Evolutionary conservation across 1,284 basidiomycete genomes (phyloP).

Genomic region (Cutaneotrichosporon sp.): DNA sequence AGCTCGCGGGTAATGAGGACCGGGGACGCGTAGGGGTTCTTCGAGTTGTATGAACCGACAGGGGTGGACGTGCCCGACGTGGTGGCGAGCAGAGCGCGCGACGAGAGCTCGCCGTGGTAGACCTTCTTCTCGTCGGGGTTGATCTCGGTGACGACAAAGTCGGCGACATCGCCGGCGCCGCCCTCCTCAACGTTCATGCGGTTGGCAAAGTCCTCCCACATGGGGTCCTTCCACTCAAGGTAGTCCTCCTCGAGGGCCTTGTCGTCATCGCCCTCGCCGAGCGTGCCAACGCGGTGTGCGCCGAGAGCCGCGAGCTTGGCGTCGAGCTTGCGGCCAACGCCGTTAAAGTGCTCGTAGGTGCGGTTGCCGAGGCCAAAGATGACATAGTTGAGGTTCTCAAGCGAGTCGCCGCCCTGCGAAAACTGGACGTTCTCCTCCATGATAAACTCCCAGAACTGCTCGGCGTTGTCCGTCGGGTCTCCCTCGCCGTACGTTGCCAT

Average conservation of each 20-base stretch:
- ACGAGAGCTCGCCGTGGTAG: slow-evolving; percentile 86
- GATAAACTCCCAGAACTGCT: slow-evolving; percentile 87
- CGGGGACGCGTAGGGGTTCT: slow-evolving; percentile 92
- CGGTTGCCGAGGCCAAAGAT: slow-evolving; percentile 92
- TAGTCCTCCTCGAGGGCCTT: slow-evolving; percentile 99
- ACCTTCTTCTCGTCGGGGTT: slow-evolving; percentile 77
- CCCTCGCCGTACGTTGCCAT: slow-evolving; percentile 99
- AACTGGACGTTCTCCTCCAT: slow-evolving; percentile 84
- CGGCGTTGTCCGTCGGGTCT: slow-evolving; percentile 98
- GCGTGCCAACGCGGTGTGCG: slow-evolving; percentile 79
- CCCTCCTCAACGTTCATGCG: slow-evolving; percentile 90
- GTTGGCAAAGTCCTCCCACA: slow-evolving; percentile 85
- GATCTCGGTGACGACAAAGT: slow-evolving; percentile 87
- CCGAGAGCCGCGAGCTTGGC: slow-evolving; percentile 72
- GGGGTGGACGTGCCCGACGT: slow-evolving; percentile 58
- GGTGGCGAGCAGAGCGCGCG: slow-evolving; percentile 67
- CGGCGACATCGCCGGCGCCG: slow-evolving; percentile 89
- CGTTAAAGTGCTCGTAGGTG: slow-evolving; percentile 95
- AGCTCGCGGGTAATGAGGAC: slow-evolving; percentile 77
- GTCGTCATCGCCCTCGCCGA: slow-evolving; percentile 97
- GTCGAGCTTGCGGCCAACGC: slow-evolving; percentile 80
- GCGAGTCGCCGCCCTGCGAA: slow-evolving; percentile 62
- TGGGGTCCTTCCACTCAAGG: slow-evolving; percentile 97
- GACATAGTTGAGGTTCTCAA: slow-evolving; percentile 90
- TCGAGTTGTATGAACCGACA: slow-evolving; percentile 65